These are phyloP conservation scores for Mrakia hoshinonis DNA, from an alignment of 768 basidiomycete genomes.

Conservation along the genomic window DNA sequence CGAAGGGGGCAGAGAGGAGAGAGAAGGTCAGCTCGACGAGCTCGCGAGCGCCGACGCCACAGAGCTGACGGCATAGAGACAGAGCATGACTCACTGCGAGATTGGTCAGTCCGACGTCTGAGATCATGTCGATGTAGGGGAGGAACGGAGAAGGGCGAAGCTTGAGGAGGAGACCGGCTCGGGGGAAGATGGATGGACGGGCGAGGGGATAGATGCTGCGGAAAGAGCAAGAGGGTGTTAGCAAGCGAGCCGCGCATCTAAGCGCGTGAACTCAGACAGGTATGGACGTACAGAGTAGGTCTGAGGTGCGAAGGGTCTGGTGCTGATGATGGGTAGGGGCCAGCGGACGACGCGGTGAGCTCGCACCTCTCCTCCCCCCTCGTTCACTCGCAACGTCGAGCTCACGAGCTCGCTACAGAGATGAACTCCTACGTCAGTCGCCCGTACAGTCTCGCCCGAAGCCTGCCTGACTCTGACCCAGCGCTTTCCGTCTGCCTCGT, in stretches of 20 bases:
- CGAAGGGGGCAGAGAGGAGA: background rate
- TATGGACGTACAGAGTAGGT: too few species aligned
- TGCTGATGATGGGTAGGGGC: too few species aligned
- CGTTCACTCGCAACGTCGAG: too few species aligned
- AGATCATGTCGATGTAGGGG: conserved; percentile 11
- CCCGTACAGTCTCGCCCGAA: background rate
- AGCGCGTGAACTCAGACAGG: too few species aligned
- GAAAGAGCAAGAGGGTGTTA: too few species aligned
- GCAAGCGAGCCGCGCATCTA: too few species aligned
- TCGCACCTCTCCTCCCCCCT: too few species aligned
- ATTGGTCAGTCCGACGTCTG: conserved; percentile 9
- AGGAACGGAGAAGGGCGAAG: background rate
- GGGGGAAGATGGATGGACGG: too few species aligned
- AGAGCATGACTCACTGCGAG: background rate
- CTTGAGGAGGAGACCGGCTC: background rate
- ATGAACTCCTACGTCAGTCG: conserved; percentile 28
- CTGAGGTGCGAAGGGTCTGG: too few species aligned
- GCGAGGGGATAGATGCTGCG: too few species aligned
- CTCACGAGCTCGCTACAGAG: background rate
- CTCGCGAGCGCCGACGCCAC: background rate
- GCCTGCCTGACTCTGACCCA: background rate
- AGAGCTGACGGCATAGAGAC: background rate
- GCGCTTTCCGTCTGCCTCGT: background rate
- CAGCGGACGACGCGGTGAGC: too few species aligned
- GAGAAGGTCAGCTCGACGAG: background rate